phyloP scores from a whole-genome alignment of 169 alveolate genomes.

The Eimeria praecox region DNA sequence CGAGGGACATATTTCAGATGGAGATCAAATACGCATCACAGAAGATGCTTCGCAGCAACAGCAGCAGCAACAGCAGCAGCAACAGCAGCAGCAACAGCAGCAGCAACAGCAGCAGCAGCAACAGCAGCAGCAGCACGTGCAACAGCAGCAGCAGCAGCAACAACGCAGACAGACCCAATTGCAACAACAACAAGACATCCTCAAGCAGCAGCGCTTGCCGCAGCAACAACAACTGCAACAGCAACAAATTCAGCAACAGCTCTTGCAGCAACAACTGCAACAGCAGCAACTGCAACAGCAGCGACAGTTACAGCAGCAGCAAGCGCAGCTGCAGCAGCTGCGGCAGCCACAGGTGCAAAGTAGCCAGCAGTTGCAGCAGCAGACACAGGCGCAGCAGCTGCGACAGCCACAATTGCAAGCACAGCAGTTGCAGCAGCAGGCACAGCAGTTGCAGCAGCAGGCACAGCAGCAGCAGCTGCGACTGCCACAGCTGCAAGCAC shows the following conservation, averaged over 20 bases:
- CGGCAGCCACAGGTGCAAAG: slow-evolving; percentile 6
- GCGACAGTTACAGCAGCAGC: slow-evolving; percentile 28
- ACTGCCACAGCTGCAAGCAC: slow-evolving; percentile 36
- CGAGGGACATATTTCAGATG: slow-evolving; percentile 39
- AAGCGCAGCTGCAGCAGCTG: slow-evolving; percentile 3
- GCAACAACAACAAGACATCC: slow-evolving; percentile 46
- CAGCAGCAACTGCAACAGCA: slow-evolving; percentile 22
- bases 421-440: not conserved
- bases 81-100: slow-evolving; percentile 19
- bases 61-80: slow-evolving; percentile 45
- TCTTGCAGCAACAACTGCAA: slow-evolving; percentile 24
- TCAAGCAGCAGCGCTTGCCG: slow-evolving; percentile 38
- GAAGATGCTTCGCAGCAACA: slow-evolving; percentile 34
- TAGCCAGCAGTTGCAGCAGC: slow-evolving; percentile 26
- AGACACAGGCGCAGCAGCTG: not conserved
- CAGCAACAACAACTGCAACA: slow-evolving; percentile 37
- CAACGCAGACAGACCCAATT: not conserved
- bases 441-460: slow-evolving; percentile 49
- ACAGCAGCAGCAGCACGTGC: not conserved
- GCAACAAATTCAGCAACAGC: not conserved
- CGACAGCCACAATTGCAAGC: slow-evolving; percentile 1
- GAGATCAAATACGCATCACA: slow-evolving; percentile 47
- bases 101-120: not conserved
- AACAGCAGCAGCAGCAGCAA: slow-evolving; percentile 6
- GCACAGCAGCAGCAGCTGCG: slow-evolving; percentile 17